A percentile compares a stretch with the other conserved stretches of the same genome.
Evolutionary conservation across 2,329 filamentous ascomycete species (phyloP).

Genomic region (Trichoderma sp.): DNA sequence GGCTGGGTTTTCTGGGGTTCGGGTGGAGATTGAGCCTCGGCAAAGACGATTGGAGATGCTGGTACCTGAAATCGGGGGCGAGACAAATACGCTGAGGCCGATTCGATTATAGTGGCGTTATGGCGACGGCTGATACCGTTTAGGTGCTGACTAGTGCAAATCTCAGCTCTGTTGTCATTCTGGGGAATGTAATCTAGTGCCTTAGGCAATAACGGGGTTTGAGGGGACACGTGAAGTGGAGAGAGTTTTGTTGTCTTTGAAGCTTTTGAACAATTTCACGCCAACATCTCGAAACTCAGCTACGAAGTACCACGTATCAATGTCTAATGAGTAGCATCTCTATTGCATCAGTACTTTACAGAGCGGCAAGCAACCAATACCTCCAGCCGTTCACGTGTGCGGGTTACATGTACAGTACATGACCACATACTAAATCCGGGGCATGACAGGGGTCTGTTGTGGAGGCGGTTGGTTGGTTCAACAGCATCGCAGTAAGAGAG

Average conservation of each 20-base stretch:
- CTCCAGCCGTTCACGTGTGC: background rate
- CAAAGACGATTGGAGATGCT: background rate
- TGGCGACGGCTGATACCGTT: background rate
- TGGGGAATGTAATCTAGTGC: background rate
- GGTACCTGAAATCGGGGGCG: background rate
- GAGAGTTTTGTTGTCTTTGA: background rate
- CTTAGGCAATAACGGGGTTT: background rate
- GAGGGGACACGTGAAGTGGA: background rate
- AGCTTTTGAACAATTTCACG: background rate
- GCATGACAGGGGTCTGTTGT: background rate
- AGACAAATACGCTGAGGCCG: background rate
- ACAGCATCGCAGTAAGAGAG: background rate
- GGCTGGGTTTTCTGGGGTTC: background rate
- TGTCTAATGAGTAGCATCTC: background rate
- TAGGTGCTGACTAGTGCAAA: background rate
- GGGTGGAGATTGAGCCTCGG: conserved; percentile 7
- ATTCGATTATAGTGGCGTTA: background rate
- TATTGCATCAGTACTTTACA: background rate
- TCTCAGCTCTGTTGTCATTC: background rate
- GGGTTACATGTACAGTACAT: background rate
- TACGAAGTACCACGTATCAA: background rate
- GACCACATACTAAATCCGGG: background rate
- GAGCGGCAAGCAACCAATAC: background rate
- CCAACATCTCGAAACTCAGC: background rate
- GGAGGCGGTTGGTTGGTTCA: background rate